Evolutionary conservation across 768 basidiomycete species (phyloP).

Genomic region (Filobasidium wieringae): DNA sequence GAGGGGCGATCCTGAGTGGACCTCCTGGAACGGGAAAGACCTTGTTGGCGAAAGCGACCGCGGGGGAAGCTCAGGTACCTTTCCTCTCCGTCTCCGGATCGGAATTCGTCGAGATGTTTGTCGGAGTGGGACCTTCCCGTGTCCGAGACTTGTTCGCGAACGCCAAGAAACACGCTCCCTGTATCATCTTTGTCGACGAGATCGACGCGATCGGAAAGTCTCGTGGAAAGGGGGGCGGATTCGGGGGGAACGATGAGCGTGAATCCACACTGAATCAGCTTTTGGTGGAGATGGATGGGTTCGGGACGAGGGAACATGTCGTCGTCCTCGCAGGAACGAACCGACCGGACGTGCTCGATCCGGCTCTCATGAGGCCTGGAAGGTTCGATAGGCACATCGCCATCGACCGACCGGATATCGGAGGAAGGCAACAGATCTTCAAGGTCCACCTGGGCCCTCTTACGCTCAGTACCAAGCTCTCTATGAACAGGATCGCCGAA

Average conservation of each 20-base stretch:
- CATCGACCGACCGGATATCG: constrained; percentile 88
- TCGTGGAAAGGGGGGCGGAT: constrained; percentile 60
- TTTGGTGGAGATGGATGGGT: constrained; percentile 98
- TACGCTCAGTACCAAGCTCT: constrained; percentile 46
- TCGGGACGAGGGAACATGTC: constrained; percentile 91
- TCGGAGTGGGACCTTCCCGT: constrained; percentile 93
- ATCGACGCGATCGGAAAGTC: constrained; percentile 98
- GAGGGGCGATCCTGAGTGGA: constrained; percentile 39
- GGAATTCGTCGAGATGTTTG: constrained; percentile 99
- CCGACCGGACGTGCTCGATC: constrained; percentile 87
- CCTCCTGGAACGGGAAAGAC: constrained; percentile 95
- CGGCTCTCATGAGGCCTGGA: constrained; percentile 90
- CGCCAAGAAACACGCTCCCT: constrained; percentile 93
- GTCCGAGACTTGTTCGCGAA: constrained; percentile 95
- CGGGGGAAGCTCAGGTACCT: constrained; percentile 92
- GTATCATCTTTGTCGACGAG: constrained; percentile 98
- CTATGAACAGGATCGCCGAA: constrained; percentile 52
- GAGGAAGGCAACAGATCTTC: constrained; percentile 87
- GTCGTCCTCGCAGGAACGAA: constrained; percentile 96
- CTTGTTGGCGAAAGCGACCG: constrained; percentile 91
- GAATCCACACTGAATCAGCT: constrained; percentile 96
- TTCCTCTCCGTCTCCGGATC: constrained; percentile 98
- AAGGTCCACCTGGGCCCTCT: constrained; percentile 80
- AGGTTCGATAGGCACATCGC: constrained; percentile 94
- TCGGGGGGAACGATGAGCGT: constrained; percentile 93